phyloP scores from a whole-genome alignment of 164 flowering plant species.

The Vitis labrusca region DNA sequence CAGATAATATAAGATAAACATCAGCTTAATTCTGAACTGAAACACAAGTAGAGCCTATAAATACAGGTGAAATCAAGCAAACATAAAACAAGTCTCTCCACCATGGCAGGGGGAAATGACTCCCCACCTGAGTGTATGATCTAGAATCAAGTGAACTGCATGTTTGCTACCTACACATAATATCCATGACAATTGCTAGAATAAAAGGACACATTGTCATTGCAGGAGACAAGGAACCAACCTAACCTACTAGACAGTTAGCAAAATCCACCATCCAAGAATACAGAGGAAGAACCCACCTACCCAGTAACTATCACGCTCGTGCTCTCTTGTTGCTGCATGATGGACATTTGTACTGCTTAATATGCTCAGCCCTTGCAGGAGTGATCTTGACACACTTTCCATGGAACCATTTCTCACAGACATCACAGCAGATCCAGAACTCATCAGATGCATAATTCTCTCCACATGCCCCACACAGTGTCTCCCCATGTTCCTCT shows the following conservation, averaged over 20 bases:
- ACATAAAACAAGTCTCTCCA: not conserved
- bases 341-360: slow-evolving; percentile 40
- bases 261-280: slow-evolving; percentile 5
- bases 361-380: slow-evolving; percentile 32
- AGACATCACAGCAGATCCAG: slow-evolving; percentile 41
- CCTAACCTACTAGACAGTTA: slow-evolving; percentile 16
- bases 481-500: slow-evolving; percentile 35
- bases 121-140: not conserved
- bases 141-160: slow-evolving; percentile 8
- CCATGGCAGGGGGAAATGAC: not conserved
- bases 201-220: not conserved
- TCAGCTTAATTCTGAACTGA: not conserved
- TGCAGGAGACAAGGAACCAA: slow-evolving; percentile 3
- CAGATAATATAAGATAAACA: not conserved
- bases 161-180: slow-evolving; percentile 5
- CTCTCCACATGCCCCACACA: slow-evolving; percentile 43
- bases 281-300: not conserved
- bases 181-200: slow-evolving; percentile 9
- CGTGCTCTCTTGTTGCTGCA: slow-evolving; percentile 40
- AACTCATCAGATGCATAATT: slow-evolving; percentile 35
- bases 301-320: slow-evolving; percentile 6
- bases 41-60: slow-evolving; percentile 1
- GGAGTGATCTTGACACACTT: slow-evolving; percentile 36
- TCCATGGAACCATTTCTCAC: slow-evolving; percentile 40
- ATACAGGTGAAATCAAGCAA: slow-evolving; percentile 4